Evolutionary conservation across 2,329 filamentous ascomycete species (phyloP), one percentile per base, ranked within the genome.

Genomic region (Zelopaecilomyces penicillatus): DNA sequence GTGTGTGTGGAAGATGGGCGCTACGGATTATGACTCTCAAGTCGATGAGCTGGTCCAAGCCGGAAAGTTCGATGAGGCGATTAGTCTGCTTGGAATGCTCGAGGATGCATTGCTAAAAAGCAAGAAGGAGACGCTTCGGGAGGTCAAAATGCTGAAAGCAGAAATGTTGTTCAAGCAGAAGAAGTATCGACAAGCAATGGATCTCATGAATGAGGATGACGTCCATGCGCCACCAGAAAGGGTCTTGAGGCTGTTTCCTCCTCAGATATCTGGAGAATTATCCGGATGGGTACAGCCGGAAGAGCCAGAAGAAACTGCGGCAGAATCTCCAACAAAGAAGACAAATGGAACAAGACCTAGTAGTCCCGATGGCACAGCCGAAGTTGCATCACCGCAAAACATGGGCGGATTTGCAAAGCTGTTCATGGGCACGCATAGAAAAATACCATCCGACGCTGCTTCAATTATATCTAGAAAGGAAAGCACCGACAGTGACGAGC

Each of bases 1-100:
- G 37, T 85, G 78, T 31, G 86, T 98, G 33, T 98, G 93, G 93
- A 85, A 93, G 55, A 97, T 98, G 93, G 87, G 83, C 51, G 86
- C 91, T 4, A 81, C 90, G 33, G 85, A 90, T 52, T 98, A 98
- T 59, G 87, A 95, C 61, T 81, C 82, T 2, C 93, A 98, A 60
- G 80, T 97, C 26, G 79, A 89, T 48, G 81, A 93, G 52, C 74
- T 98, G 28, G 80, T 95, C 1, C 76, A 82, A 19, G 78, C 76
- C 48, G 80, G 76, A 7, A 77, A 80, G 48, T 87, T 90, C 44
- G 91, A 98, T 55, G 94, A 98, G 65, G 91, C 91, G 0, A 85
- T 97, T 50, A 96, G 89, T 57, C 70, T 98, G 6, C 70, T 97
- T 5, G 75, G 78, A 40, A 89, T 96, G 81, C 76, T 98, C 1